Base-by-base conservation (phyloP, 306 rosid species). In the Cotoneaster glaucophyllus region DNA sequence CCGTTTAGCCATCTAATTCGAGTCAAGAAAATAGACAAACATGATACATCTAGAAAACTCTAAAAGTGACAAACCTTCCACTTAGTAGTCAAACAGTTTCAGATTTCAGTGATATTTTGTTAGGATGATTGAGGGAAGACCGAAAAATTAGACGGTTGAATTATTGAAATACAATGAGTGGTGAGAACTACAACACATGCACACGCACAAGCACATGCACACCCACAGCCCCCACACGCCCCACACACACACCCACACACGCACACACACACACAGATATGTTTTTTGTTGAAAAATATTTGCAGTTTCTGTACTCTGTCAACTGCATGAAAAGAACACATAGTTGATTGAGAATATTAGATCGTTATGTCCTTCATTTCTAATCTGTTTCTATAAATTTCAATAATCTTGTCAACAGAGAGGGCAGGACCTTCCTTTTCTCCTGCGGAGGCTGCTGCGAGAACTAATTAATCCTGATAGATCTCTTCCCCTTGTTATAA, bases 401-500 rank as follows among this genome's bases (percentile, higher is more conserved):
- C 59, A 25, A 70, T 56, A 45, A 17, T 78, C 13, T 73, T 77
- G 77, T 78, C 28, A 59, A 72, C 87, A 90, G 97, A 84, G 92
- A 74, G 21, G 83, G 75, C 89, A 80, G 66, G 97, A 92, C 81
- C 97, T 95, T 67, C 98, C 98, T 7, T 95, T 92, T 82, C 88
- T 90, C 22, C 48, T 95, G 57, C 88, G 85, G 57, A 88, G 98
- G 78, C 87, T 95, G 25, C 58, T 89, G 13, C 84, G 75, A 63
- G 97, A 95, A 71, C 84, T 95, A 71, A 29, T 75, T 61, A 83
- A 95, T 80, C 97, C 97, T 65, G 87, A 45, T 8, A 87, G 90
- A 84, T 84, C 97, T 25, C 98, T 92, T 80, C 97, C 97, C 52
- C 88, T 87, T 82, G 93, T 89, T 78, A 76, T 89, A n/a, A 86